A percentile compares a stretch with the other conserved stretches of the same genome.
phyloP scores from a whole-genome alignment of 495 filamentous ascomycete genomes.

The Tuber melanosporum region DNA sequence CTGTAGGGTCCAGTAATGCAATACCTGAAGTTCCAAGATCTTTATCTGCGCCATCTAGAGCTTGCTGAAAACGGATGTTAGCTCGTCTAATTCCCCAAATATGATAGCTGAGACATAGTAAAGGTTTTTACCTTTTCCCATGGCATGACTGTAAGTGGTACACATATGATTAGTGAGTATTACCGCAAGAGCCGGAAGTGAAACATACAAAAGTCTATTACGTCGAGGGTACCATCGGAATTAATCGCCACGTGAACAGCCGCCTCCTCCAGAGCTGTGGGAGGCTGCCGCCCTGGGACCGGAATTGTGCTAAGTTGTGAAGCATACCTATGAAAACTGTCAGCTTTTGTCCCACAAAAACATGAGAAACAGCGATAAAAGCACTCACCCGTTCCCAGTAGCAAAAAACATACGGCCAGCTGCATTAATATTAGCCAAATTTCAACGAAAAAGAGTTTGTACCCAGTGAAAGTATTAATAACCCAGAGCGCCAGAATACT shows the following conservation, averaged over 20 bases:
- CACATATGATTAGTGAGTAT: slow-evolving; percentile 6
- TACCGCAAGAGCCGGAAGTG: not conserved
- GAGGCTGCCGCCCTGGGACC: slow-evolving; percentile 43
- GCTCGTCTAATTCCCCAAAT: not conserved
- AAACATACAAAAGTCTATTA: slow-evolving; percentile 42
- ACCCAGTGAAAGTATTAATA: not conserved
- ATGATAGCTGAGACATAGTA: not conserved
- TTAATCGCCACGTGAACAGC: slow-evolving; percentile 45
- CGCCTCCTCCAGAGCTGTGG: slow-evolving; percentile 47
- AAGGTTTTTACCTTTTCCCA: slow-evolving; percentile 38
- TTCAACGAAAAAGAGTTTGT: not conserved
- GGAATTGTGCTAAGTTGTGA: slow-evolving; percentile 44
- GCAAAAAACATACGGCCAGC: slow-evolving; percentile 45
- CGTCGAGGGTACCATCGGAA: slow-evolving; percentile 43
- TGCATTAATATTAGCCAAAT: slow-evolving; percentile 33
- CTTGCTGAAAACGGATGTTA: slow-evolving; percentile 22
- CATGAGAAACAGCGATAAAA: not conserved
- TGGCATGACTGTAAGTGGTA: slow-evolving; percentile 43
- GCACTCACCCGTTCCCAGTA: slow-evolving; percentile 46
- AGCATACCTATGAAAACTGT: slow-evolving; percentile 32
- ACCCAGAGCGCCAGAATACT: not conserved
- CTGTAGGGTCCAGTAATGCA: slow-evolving; percentile 24
- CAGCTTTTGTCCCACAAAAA: not conserved
- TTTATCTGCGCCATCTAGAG: slow-evolving; percentile 47
- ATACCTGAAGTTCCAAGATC: slow-evolving; percentile 47